Base-by-base conservation (phyloP, 2,329 filamentous ascomycete species). In the Bipolaris zeicola region DNA sequence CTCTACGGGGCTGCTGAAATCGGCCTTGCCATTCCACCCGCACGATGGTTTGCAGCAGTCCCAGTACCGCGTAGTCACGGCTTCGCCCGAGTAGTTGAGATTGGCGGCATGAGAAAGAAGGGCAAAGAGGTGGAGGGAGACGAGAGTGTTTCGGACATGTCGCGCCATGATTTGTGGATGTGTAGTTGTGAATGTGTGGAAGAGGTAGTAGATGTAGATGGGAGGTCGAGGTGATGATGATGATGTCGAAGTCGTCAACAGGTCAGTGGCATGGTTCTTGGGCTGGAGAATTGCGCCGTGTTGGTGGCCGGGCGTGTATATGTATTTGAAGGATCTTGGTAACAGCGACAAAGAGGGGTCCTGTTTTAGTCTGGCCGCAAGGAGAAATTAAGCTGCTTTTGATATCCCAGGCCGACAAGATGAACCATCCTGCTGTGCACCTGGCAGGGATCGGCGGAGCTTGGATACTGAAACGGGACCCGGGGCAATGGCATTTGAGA, bases 11-110 rank as follows among this genome's bases (percentile, higher is more conserved):
- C 70, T 68, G 55, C 74, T 77, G 71, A 86, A 80, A 38, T 78
- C 60, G 13, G 82, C 84, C 72, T 89, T 89, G 51, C 74, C 80
- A 11, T 79, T 70, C 87, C 87, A 82, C 3, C 80, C 80, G 71
- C 87, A 90, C 18, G 85, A 87, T 22, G 87, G 83, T 79, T 91
- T 90, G 78, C 87, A 90, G 79, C 88, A 90, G 72, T 90, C 87
- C 73, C 72, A 77, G 60, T 70, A 76, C 10, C 74, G 71, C 39
- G 71, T 75, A 11, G 73, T 76, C 38, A 74, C 38, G 14, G 72
- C 71, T 39, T 69, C 65, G 33, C 73, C 72, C 38, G 64, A 68
- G 51, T 69, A 64, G 50, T 70, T 66, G 49, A 71, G 64, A 44
- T 63, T 47, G 5, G 64, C 50, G 46, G 60, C 52, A 45, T 62